A percentile compares a stretch with the other conserved stretches of the same genome.
Conservation (phyloP, 2,329 filamentous ascomycete genomes). For the Xylariaceae sp. region DNA sequence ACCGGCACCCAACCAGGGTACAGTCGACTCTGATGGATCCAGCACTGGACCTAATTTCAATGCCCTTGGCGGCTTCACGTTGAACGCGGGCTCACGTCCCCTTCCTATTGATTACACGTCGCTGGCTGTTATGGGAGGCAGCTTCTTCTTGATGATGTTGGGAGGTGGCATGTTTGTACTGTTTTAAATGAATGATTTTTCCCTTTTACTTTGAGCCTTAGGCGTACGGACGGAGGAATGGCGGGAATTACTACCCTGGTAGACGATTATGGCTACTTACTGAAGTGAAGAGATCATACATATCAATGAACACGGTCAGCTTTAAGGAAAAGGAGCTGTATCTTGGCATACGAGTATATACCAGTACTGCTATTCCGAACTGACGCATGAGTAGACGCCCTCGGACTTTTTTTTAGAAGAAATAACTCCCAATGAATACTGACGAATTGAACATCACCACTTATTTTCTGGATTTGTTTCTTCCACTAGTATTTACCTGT, state of each 20-base stretch:
- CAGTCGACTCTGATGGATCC: conserved; percentile 14
- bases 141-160: conserved; percentile 31
- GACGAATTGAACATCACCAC: neutral
- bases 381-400: neutral
- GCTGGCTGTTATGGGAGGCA: conserved; percentile 28
- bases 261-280: neutral
- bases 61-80: conserved; percentile 35
- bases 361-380: neutral
- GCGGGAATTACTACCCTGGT: neutral
- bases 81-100: conserved; percentile 16
- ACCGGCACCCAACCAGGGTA: conserved; percentile 36
- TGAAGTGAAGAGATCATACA: neutral
- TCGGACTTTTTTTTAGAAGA: neutral
- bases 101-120: conserved; percentile 24
- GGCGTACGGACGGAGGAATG: conserved; percentile 5
- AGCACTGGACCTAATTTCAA: conserved; percentile 30
- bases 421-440: neutral
- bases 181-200: conserved; percentile 11
- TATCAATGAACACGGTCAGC: neutral
- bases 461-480: neutral
- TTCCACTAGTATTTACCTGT: too few relatives aligned
- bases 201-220: conserved; percentile 5
- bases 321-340: neutral
- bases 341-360: neutral
- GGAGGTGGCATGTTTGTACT: conserved; percentile 33